These are phyloP conservation scores for Pyracantha coccinea DNA, from an alignment of 331 rosid species.

Conservation along the genomic window DNA sequence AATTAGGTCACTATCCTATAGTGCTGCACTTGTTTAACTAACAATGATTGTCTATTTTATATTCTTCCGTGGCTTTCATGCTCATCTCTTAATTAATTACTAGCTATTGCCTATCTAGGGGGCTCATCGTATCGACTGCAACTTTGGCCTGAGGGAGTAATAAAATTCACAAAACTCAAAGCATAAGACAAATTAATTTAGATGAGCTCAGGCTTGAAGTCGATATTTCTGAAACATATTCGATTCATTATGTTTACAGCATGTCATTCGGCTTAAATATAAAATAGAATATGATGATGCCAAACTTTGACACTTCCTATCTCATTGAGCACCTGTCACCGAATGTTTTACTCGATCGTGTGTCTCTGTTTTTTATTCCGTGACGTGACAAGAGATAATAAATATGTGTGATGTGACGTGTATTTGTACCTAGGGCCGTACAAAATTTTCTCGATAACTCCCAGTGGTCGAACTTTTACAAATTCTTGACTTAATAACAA, in stretches of 20 bases:
- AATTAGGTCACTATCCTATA: neutral
- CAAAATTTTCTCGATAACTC: neutral
- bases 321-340: neutral
- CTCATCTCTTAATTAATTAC: neutral
- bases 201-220: neutral
- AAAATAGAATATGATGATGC: neutral
- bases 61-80: neutral
- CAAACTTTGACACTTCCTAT: neutral
- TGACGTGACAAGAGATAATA: neutral
- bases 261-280: neutral
- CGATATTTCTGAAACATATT: constrained; percentile 1
- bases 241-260: neutral
- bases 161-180: neutral
- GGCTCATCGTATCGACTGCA: neutral
- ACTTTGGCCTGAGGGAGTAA: neutral
- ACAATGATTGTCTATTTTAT: neutral
- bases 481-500: no score
- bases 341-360: no score
- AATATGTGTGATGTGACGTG: neutral
- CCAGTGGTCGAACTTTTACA: neutral
- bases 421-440: neutral
- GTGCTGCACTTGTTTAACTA: neutral
- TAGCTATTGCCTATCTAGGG: no score
- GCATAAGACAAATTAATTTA: constrained; percentile 1
- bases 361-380: neutral